Conservation (phyloP, 371 early-diverging fungal species). For the Sporodiniella umbellata region DNA sequence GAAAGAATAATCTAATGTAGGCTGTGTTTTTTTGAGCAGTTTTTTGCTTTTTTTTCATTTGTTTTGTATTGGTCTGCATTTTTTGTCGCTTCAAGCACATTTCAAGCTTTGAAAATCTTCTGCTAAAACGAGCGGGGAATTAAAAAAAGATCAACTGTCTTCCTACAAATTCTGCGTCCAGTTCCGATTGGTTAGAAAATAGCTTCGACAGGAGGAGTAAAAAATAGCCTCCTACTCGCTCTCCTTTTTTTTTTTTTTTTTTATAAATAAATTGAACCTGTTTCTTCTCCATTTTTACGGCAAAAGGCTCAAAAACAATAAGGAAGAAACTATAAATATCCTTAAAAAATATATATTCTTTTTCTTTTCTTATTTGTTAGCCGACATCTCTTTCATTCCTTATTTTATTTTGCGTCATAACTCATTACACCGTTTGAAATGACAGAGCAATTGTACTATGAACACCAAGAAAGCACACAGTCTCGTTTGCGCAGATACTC, state of each 20-base stretch:
- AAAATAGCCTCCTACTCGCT: background rate
- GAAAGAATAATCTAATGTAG: no score
- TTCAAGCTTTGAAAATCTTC: no score
- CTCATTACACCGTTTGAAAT: slow-evolving; percentile 19
- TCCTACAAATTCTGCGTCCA: background rate
- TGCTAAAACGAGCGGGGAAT: background rate
- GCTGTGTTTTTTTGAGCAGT: no score
- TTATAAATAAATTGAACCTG: background rate
- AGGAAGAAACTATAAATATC: background rate
- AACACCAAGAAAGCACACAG: slow-evolving; percentile 6
- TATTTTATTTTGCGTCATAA: no score
- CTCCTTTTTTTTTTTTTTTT: slow-evolving; percentile 2
- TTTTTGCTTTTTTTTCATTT: no score
- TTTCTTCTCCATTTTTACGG: background rate
- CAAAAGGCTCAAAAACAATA: background rate
- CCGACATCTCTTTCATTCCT: no score
- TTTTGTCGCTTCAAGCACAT: no score
- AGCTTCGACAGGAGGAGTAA: background rate
- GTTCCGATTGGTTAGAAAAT: background rate
- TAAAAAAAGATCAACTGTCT: background rate
- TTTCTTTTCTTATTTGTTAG: slow-evolving; percentile 4
- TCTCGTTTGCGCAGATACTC: slow-evolving; percentile 21
- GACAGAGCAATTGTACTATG: slow-evolving; percentile 8
- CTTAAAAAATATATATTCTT: background rate
- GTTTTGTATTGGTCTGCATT: no score